Evolutionary conservation across 495 filamentous ascomycete genomes (phyloP), one percentile per base, ranked within the genome.

Genomic region (Aspergillus wentii): DNA sequence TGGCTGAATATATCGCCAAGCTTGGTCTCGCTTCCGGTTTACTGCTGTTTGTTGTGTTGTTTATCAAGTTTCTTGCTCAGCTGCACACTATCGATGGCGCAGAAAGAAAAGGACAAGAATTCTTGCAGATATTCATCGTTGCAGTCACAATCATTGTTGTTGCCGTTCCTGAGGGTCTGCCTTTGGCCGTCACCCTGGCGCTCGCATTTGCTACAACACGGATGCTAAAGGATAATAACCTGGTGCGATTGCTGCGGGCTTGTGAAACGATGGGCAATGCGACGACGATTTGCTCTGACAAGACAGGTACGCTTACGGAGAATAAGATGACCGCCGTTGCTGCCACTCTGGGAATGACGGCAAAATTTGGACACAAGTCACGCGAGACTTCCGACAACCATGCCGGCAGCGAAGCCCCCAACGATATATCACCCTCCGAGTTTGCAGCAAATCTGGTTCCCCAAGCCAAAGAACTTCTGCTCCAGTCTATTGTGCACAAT

Each of bases 191-290:
- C 9, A 97, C 91, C 1, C 70, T 97, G 32, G 91, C 91, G 30
- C 73, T 97, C 16, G 91, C 91, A 26, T 96, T 95, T 60, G 91
- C 91, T 14, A 97, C 91, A 1, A 95, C 83, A 15, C 74, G 88
- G 17, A 97, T 97, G 91, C 68, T 95, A 30, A 92, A 86, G 58
- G 91, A 96, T 50, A 91, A 95, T 62, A 96, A 96, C 46, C 61
- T 97, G 33, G 91, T 97, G 34, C 86, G 91, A 18, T 76, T 91
- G 38, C 70, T 97, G 26, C 82, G 88, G 49, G 90, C 91, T 30
- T 97, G 91, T 59, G 91, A 97, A 59, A 94, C 91, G n/a, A 97
- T 97, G 91, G 91, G 91, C 16, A 95, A 95, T 60, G 91, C 91
- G 4, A 95, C 90, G 0, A 91, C 87, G 1, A 86, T 97, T 33